phyloP scores from a whole-genome alignment of 2,329 filamentous ascomycete genomes.

The Scytalidium lignicola region DNA sequence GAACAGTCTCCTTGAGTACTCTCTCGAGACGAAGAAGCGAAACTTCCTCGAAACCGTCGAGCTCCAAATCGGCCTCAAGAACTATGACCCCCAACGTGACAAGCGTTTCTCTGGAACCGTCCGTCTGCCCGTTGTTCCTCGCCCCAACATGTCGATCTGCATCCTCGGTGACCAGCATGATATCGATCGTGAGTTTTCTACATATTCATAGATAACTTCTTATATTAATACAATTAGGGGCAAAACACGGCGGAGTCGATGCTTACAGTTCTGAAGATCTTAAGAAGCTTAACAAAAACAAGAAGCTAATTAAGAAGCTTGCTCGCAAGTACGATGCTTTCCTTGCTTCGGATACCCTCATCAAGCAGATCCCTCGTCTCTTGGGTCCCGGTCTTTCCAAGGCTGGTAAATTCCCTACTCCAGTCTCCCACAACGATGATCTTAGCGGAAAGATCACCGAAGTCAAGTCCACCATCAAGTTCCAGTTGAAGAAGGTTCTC shows the following conservation, averaged over 20 bases:
- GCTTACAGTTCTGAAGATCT: constrained; percentile 98
- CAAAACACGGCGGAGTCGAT: constrained; percentile 97
- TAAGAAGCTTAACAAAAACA: constrained; percentile 99
- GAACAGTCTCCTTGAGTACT: constrained; percentile 91
- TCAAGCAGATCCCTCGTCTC: constrained; percentile 99
- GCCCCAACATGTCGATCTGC: constrained; percentile 87
- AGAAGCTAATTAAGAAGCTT: constrained; percentile 99
- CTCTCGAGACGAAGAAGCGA: constrained; percentile 89
- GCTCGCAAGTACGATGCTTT: constrained; percentile 99
- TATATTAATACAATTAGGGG: too few relatives aligned
- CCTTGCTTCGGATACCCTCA: constrained; percentile 91
- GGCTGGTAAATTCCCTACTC: constrained; percentile 99
- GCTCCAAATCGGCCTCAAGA: constrained; percentile 91
- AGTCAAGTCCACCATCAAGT: constrained; percentile 99
- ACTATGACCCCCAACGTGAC: constrained; percentile 99
- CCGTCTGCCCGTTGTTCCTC: constrained; percentile 86
- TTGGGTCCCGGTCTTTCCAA: constrained; percentile 97
- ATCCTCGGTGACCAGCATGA: constrained; percentile 94
- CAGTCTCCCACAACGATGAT: constrained; percentile 95
- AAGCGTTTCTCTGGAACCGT: constrained; percentile 99
- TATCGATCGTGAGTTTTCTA: constrained; percentile 98
- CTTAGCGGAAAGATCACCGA: constrained; percentile 94
- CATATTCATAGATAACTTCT: too few relatives aligned
- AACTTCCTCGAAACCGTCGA: constrained; percentile 97
- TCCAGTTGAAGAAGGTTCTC: constrained; percentile 99